Evolutionary conservation across 148 eudicot species (phyloP), one percentile per base, ranked within the genome.

Genomic region (Beta vulgaris): DNA sequence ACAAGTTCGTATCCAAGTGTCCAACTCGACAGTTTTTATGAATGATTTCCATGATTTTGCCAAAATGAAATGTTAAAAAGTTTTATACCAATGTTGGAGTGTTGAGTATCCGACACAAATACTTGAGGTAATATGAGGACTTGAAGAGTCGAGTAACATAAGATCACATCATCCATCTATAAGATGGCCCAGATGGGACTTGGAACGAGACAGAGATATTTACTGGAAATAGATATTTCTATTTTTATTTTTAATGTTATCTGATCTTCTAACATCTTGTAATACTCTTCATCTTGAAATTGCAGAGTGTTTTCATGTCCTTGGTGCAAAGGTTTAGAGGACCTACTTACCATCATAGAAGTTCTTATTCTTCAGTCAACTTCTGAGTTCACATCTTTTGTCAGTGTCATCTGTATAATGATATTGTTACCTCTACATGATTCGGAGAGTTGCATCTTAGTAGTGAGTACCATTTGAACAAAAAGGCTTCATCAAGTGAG

Each of bases 351-450:
- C 82, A 84, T 72, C 85, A 88, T 72, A 83, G 93, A 63, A 92
- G 87, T 85, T 88, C 99, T 15, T 95, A 89, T 81, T 90, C 99
- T 68, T 87, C 91, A 12, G 96, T 92, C 32, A 81, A 92, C 77
- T 92, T 92, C 74, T 95, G 90, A 91, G 73, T 36, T 25, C 55
- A 21, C 2, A 16, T 65, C 51, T 58, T 57, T 2, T 42, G n/a
- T 21, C 73, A 28, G 61, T 66, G 58, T 37, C 28, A 49, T 32
- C 28, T 36, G 37, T 59, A n/a, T 4, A 39, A 68, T 51, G 69
- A 34, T 25, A 42, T 14, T 39, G 3, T 16, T 3, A n/a, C 15
- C 61, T 5, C 28, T 2, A 51, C 76, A 63, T 75, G 79, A 53
- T 71, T 48, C n/a, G 32, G 36, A 53, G 72, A 75, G 5, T n/a